Evolutionary conservation across 2,329 filamentous ascomycete species (phyloP).

Genomic region (Paecilomyces dactylethromorphus): DNA sequence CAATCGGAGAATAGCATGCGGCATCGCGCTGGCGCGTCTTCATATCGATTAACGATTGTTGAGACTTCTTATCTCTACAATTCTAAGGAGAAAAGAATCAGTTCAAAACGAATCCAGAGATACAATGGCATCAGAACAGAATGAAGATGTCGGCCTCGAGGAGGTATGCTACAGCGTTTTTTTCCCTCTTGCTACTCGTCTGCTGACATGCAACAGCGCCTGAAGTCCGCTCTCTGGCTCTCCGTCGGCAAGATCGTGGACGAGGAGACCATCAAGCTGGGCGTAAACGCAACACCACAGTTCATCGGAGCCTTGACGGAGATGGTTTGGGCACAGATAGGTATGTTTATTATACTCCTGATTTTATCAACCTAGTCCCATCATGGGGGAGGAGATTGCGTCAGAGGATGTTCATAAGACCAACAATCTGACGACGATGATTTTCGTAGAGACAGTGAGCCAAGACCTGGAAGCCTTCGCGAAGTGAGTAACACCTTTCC

Average conservation of each 20-base stretch:
- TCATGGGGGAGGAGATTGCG: neutral
- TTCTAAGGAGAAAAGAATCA: neutral
- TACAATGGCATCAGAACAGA: slow-evolving; percentile 16
- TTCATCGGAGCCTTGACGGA: slow-evolving; percentile 83
- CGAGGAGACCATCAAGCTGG: slow-evolving; percentile 64
- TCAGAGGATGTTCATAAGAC: neutral
- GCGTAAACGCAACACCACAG: slow-evolving; percentile 82
- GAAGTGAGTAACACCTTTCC: slow-evolving; percentile 30
- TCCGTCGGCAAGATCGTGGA: slow-evolving; percentile 83
- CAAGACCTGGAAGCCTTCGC: slow-evolving; percentile 61
- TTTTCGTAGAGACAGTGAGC: slow-evolving; percentile 43
- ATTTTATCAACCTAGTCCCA: neutral
- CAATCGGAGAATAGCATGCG: slow-evolving; percentile 10
- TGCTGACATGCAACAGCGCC: slow-evolving; percentile 49
- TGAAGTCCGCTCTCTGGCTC: slow-evolving; percentile 81
- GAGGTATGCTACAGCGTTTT: slow-evolving; percentile 22
- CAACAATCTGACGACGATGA: slow-evolving; percentile 3
- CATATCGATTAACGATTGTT: slow-evolving; percentile 3
- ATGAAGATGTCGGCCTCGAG: slow-evolving; percentile 24
- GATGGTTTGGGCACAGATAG: slow-evolving; percentile 80
- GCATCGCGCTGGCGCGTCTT: neutral
- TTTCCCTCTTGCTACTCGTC: neutral
- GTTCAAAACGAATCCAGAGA: neutral
- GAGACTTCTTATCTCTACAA: slow-evolving; percentile 5
- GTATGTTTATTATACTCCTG: slow-evolving; percentile 45